Percentiles rank a stretch among this genome's conserved stretches.
Conservation (phyloP, 2,329 filamentous ascomycete species). For the Magnaporthales sp. region DNA sequence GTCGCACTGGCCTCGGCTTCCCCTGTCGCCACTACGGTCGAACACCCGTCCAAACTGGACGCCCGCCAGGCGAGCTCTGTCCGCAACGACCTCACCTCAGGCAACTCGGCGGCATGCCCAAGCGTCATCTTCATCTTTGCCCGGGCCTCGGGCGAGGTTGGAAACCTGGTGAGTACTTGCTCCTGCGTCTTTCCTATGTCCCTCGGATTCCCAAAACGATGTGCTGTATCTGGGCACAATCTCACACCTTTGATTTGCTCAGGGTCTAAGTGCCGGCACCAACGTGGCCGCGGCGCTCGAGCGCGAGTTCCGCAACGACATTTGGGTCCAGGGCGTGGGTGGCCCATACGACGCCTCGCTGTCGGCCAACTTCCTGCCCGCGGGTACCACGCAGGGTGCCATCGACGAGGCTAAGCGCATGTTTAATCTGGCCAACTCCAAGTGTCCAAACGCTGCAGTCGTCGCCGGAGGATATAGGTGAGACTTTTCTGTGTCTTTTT, state of each 20-base stretch:
- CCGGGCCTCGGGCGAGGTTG: not conserved
- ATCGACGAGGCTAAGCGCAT: not conserved
- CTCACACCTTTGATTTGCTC: too few relatives aligned
- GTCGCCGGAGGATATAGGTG: not conserved
- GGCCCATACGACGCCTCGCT: not conserved
- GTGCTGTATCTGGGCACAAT: too few relatives aligned
- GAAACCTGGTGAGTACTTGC: not conserved
- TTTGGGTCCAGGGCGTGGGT: not conserved
- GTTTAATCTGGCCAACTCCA: not conserved
- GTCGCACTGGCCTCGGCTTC: not conserved
- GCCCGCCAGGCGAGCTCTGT: not conserved
- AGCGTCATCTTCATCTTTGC: not conserved
- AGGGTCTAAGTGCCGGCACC: not conserved
- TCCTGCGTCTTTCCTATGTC: not conserved
- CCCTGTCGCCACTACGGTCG: not conserved
- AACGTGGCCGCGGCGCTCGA: not conserved
- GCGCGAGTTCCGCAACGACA: not conserved
- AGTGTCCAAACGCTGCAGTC: not conserved
- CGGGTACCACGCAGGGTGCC: not conserved
- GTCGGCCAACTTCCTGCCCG: not conserved
- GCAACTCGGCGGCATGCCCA: not conserved
- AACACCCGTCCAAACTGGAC: not conserved
- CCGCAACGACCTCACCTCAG: not conserved
- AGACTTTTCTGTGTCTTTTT: not conserved
- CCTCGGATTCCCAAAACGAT: too few relatives aligned